Conservation (phyloP, 192 early-diverging fungal genomes). For the Entomortierella lignicola region DNA sequence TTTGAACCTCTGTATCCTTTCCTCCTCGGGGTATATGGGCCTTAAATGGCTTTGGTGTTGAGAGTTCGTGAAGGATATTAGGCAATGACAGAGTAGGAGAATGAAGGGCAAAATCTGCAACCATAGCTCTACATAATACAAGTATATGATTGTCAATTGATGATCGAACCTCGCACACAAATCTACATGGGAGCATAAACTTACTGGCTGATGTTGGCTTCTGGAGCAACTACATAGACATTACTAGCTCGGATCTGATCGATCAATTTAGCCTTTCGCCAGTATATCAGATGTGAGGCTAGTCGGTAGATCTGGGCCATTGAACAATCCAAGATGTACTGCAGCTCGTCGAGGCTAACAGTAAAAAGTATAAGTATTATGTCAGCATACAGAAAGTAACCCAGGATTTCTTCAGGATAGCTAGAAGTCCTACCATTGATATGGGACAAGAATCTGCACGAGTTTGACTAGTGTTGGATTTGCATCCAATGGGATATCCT, state of each 20-base stretch:
- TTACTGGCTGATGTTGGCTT: constrained; percentile 69
- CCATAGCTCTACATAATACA: constrained; percentile 40
- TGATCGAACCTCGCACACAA: constrained; percentile 38
- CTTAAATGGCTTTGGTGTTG: constrained; percentile 66
- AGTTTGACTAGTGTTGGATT: constrained; percentile 90
- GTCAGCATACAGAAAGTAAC: no score
- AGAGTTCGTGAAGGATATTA: constrained; percentile 66
- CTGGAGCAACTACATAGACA: constrained; percentile 82
- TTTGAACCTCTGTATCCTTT: constrained; percentile 70
- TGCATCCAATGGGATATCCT: constrained; percentile 80
- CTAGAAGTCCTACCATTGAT: constrained; percentile 66
- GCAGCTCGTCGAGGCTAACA: constrained; percentile 80
- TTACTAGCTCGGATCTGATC: constrained; percentile 80
- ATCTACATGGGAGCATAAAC: constrained; percentile 31
- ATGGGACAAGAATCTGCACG: constrained; percentile 88
- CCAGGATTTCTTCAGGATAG: no score
- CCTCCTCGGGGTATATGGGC: constrained; percentile 58
- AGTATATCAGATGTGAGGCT: constrained; percentile 93
- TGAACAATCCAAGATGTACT: constrained; percentile 90
- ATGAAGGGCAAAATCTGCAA: constrained; percentile 67
- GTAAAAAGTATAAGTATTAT: no score
- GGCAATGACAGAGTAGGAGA: constrained; percentile 70
- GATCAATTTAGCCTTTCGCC: constrained; percentile 92
- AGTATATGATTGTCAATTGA: not conserved
- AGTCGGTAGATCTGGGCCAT: constrained; percentile 91